Percentiles rank a stretch among this genome's conserved stretches.
These are phyloP conservation scores for Kurtzmaniella quercitrusa DNA, from an alignment of 1,139 yeast species.

Conservation along the genomic window DNA sequence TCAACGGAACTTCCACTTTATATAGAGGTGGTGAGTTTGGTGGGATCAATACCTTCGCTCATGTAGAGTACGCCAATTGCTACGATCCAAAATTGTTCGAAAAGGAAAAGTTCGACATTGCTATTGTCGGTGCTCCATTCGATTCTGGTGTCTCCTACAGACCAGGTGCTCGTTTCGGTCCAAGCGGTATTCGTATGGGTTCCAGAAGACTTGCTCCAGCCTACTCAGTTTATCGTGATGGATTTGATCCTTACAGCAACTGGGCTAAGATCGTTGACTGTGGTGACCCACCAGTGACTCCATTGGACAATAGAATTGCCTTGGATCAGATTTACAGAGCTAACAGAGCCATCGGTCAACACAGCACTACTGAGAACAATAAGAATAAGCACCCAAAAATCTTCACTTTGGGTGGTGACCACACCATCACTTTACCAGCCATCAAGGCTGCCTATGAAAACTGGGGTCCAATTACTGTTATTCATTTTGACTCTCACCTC, in stretches of 20 bases:
- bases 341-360: conserved; percentile 10
- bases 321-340: conserved; percentile 15
- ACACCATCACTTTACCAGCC: conserved; percentile 14
- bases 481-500: conserved; percentile 15
- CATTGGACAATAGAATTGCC: conserved; percentile 16
- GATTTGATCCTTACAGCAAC: conserved; percentile 11
- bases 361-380: conserved; percentile 8
- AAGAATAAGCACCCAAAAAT: conserved; percentile 11
- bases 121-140: conserved; percentile 29
- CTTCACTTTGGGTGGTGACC: conserved; percentile 16
- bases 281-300: conserved; percentile 17
- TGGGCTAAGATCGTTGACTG: conserved; percentile 17
- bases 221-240: conserved; percentile 19
- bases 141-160: conserved; percentile 28
- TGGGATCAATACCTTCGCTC: conserved; percentile 36
- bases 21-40: conserved; percentile 35
- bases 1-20: conserved; percentile 28
- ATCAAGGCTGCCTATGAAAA: conserved; percentile 12
- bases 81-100: conserved; percentile 20
- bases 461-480: conserved; percentile 13
- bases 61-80: conserved; percentile 26
- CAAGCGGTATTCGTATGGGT: conserved; percentile 21
- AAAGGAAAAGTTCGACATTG: conserved; percentile 20
- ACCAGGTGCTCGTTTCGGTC: conserved; percentile 31
- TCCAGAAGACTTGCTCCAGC: conserved; percentile 13